A percentile compares a stretch with the other conserved stretches of the same genome.
phyloP scores from a whole-genome alignment of 768 basidiomycete species.

The Auriscalpium microsporum region DNA sequence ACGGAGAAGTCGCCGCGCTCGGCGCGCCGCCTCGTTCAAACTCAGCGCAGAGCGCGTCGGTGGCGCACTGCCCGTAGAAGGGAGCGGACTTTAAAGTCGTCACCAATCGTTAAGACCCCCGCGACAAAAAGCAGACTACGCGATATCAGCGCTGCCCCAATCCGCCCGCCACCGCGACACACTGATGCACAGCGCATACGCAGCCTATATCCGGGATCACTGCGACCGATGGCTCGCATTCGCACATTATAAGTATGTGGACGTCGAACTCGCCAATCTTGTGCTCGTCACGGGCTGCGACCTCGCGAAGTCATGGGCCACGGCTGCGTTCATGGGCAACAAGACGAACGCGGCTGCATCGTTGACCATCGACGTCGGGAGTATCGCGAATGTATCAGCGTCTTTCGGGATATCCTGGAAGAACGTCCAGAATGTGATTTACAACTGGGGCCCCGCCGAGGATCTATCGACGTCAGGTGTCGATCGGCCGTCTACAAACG shows the following conservation, averaged over 20 bases:
- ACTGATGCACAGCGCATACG: not conserved
- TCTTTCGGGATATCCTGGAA: conserved; percentile 2
- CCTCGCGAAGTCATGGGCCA: conserved; percentile 10
- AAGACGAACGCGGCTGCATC: conserved; percentile 1
- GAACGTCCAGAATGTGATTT: not conserved
- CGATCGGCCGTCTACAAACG: not conserved
- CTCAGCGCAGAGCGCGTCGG: no score
- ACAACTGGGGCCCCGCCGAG: not conserved
- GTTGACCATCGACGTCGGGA: not conserved
- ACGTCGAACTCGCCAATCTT: conserved; percentile 9
- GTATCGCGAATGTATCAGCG: not conserved
- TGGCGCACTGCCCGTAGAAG: no score
- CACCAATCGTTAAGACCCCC: no score
- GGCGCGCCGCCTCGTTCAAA: no score
- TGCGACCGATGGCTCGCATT: conserved; percentile 11
- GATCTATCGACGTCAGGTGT: not conserved
- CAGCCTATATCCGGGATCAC: conserved; percentile 10
- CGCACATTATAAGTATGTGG: not conserved
- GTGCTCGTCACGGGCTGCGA: conserved; percentile 15
- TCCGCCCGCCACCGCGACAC: not conserved
- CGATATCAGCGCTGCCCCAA: conserved; percentile 1
- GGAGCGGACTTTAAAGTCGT: no score
- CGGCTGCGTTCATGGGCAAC: conserved; percentile 9
- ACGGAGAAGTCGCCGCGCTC: no score
- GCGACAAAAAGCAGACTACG: no score